Conservation (phyloP, 2,329 filamentous ascomycete species). For the Hypomyces rosellus region DNA sequence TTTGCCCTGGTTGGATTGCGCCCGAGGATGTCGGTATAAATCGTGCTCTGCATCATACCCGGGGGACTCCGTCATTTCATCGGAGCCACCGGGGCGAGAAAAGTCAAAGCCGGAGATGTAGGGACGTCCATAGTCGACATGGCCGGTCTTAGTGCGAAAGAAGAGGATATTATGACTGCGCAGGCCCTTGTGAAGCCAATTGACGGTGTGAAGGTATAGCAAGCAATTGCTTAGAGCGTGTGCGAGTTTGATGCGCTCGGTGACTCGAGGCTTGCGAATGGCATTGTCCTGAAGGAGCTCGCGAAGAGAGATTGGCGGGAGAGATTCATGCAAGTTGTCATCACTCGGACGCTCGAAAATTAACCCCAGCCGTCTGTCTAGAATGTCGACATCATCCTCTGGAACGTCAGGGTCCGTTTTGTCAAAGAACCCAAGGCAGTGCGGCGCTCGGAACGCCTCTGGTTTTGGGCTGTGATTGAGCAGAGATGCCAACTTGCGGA, state of each 20-base stretch:
- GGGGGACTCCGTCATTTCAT: slow-evolving; percentile 45
- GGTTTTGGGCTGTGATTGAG: slow-evolving; percentile 43
- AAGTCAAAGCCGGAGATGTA: slow-evolving; percentile 50
- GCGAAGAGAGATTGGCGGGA: slow-evolving; percentile 41
- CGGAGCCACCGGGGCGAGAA: slow-evolving; percentile 41
- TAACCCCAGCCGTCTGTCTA: slow-evolving; percentile 43
- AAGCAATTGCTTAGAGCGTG: slow-evolving; percentile 46
- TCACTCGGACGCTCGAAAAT: slow-evolving; percentile 45
- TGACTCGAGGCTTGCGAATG: slow-evolving; percentile 41
- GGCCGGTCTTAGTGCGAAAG: slow-evolving; percentile 29
- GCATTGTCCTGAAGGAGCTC: slow-evolving; percentile 34
- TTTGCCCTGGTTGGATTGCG: slow-evolving; percentile 30
- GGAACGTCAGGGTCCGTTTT: slow-evolving; percentile 30
- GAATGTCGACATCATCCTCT: slow-evolving; percentile 34
- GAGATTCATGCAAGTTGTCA: slow-evolving; percentile 26
- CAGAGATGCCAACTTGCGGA: slow-evolving; percentile 41
- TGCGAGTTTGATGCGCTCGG: slow-evolving; percentile 45
- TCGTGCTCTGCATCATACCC: slow-evolving; percentile 39
- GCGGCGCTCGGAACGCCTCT: slow-evolving; percentile 42
- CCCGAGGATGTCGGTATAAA: slow-evolving; percentile 43
- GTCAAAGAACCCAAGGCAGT: slow-evolving; percentile 46
- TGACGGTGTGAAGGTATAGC: slow-evolving; percentile 48
- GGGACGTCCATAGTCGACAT: slow-evolving; percentile 34
- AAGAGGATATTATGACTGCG: slow-evolving; percentile 49
- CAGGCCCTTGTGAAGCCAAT: slow-evolving; percentile 55